Conservation (phyloP, 2,329 filamentous ascomycete genomes). For the Ceratocystis variospora region DNA sequence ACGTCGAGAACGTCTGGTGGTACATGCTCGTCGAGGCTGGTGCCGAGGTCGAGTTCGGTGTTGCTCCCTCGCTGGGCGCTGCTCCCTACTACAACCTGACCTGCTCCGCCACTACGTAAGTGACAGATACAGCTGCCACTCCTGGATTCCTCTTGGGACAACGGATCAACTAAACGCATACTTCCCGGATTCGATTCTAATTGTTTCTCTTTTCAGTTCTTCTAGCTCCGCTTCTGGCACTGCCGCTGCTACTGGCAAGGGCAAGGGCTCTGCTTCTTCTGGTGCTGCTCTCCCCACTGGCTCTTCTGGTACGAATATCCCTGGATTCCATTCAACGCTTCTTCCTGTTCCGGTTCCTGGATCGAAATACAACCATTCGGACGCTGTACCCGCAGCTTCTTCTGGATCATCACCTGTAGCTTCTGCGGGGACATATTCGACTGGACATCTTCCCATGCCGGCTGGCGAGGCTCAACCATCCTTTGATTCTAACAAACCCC, state of each 20-base stretch:
- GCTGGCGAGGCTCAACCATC: constrained; percentile 14
- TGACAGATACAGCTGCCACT: background rate
- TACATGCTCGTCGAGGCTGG: constrained; percentile 58
- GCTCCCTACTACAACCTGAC: constrained; percentile 50
- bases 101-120: constrained; percentile 32
- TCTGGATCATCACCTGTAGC: background rate
- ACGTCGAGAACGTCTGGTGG: constrained; percentile 57
- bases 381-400: background rate
- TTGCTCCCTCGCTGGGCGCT: constrained; percentile 43
- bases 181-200: constrained; percentile 7
- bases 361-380: background rate
- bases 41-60: constrained; percentile 52
- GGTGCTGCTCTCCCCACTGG: constrained; percentile 9
- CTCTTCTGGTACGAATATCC: constrained; percentile 13
- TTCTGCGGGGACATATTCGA: background rate
- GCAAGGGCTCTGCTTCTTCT: constrained; percentile 3
- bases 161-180: no score
- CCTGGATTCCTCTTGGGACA: background rate
- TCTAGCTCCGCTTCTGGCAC: background rate
- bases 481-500: background rate
- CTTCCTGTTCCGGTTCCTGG: background rate
- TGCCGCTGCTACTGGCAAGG: constrained; percentile 1
- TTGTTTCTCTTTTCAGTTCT: constrained; percentile 6
- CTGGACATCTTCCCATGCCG: background rate
- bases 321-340: background rate